phyloP scores from a whole-genome alignment of 306 rosid genomes.

The Dryas drummondii region DNA sequence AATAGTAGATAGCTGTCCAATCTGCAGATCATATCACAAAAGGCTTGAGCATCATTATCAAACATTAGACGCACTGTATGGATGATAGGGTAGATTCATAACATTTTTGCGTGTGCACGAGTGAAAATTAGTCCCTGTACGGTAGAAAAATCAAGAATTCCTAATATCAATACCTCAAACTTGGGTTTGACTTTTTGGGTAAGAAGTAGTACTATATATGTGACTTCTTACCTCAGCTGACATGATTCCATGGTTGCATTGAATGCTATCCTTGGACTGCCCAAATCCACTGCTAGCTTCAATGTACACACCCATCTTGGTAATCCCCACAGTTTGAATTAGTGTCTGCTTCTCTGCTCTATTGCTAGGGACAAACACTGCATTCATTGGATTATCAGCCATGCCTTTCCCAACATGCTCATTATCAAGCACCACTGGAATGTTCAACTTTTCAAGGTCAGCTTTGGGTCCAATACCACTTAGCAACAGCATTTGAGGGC shows the following conservation, averaged over 20 bases:
- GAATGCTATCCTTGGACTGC: slow-evolving; percentile 78
- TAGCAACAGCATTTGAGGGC: slow-evolving; percentile 81
- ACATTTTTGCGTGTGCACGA: not conserved
- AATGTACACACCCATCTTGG: slow-evolving; percentile 77
- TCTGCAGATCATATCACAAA: slow-evolving; percentile 43
- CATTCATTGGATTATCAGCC: slow-evolving; percentile 94
- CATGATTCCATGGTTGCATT: slow-evolving; percentile 86
- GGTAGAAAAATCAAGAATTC: not conserved
- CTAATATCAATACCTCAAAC: not conserved
- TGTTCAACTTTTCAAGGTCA: slow-evolving; percentile 63
- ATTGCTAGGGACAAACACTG: slow-evolving; percentile 67
- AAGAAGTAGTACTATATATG: not conserved
- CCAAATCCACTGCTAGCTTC: slow-evolving; percentile 91
- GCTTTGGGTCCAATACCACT: slow-evolving; percentile 86
- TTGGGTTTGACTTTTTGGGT: not conserved
- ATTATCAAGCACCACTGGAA: slow-evolving; percentile 59
- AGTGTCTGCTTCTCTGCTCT: slow-evolving; percentile 58
- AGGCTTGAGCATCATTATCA: not conserved
- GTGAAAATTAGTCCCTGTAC: too few relatives aligned
- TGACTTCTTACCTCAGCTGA: slow-evolving; percentile 78
- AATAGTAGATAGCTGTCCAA: slow-evolving; percentile 89
- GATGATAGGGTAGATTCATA: not conserved
- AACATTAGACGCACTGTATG: not conserved
- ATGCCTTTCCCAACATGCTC: slow-evolving; percentile 81
- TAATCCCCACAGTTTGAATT: slow-evolving; percentile 85